Percentiles rank a stretch among this genome's conserved stretches.
These are phyloP conservation scores for Venturia aucupariae DNA, from an alignment of 2,329 filamentous ascomycete species.

Conservation along the genomic window DNA sequence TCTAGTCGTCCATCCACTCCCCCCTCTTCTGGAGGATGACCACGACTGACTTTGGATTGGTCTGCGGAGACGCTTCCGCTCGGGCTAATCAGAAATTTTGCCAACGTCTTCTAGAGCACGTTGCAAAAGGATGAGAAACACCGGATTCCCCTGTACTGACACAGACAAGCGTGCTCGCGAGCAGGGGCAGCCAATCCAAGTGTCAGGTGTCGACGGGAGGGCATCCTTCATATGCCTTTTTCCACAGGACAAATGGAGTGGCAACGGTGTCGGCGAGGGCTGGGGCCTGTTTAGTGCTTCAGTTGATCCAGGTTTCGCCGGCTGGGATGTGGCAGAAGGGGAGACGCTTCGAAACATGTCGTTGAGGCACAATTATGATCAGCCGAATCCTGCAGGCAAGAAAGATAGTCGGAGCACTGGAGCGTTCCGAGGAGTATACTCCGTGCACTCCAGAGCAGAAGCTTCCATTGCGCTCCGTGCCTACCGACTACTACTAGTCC, in stretches of 20 bases:
- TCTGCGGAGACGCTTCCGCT: background rate
- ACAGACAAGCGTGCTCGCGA: background rate
- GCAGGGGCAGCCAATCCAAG: background rate
- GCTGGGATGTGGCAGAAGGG: background rate
- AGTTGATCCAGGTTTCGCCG: background rate
- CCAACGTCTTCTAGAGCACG: background rate
- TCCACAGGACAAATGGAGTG: background rate
- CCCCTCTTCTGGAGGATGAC: background rate
- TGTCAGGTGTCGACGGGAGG: background rate
- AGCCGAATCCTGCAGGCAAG: background rate
- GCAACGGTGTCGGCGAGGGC: background rate
- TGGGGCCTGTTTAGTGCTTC: background rate
- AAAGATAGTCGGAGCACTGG: background rate
- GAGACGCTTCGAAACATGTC: background rate
- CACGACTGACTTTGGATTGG: background rate
- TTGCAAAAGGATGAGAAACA: background rate
- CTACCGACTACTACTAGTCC: no score
- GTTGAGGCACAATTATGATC: background rate
- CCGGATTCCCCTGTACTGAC: background rate
- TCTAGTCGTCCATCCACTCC: background rate
- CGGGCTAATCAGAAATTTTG: background rate
- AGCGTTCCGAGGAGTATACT: background rate
- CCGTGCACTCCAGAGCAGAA: no score
- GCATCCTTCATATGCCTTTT: background rate
- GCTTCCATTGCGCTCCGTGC: no score